Evolutionary conservation across 768 basidiomycete species (phyloP).

Genomic region (Boletus tomentosulus): DNA sequence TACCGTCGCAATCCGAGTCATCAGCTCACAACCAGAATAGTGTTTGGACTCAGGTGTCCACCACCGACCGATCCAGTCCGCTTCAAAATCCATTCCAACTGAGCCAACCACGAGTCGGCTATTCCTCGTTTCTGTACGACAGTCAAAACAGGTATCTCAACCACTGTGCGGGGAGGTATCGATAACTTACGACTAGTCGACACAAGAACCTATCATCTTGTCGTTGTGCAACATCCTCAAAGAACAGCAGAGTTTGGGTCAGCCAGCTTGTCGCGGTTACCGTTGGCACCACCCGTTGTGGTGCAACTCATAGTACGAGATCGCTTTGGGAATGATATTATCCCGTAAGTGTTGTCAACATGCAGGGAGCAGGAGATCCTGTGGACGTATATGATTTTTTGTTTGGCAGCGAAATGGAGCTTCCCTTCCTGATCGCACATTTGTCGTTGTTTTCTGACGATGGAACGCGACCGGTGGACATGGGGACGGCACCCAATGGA

Average conservation of each 20-base stretch:
- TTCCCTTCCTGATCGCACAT: conserved; percentile 85
- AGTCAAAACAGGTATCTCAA: conserved; percentile 48
- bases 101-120: conserved; percentile 50
- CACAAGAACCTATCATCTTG: conserved; percentile 68
- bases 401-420: conserved; percentile 66
- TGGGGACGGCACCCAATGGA: conserved; percentile 48
- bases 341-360: conserved; percentile 60
- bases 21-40: conserved; percentile 21
- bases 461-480: conserved; percentile 58
- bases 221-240: conserved; percentile 82
- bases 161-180: conserved; percentile 8
- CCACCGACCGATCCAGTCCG: conserved; percentile 32
- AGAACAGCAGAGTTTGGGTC: conserved; percentile 79
- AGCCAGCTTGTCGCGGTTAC: conserved; percentile 70
- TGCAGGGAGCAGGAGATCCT: conserved; percentile 16
- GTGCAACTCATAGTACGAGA: conserved; percentile 76
- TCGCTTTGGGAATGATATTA: conserved; percentile 61
- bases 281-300: conserved; percentile 80
- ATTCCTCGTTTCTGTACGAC: conserved; percentile 55
- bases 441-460: conserved; percentile 71
- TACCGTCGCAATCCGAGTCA: conserved; percentile 36
- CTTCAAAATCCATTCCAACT: conserved; percentile 34
- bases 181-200: conserved; percentile 18
- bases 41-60: conserved; percentile 26
- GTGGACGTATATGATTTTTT: conserved; percentile 20